Evolutionary conservation across 2,329 filamentous ascomycete species (phyloP), one percentile per base, ranked within the genome.

Genomic region (Torrubiellomyces zombiae): DNA sequence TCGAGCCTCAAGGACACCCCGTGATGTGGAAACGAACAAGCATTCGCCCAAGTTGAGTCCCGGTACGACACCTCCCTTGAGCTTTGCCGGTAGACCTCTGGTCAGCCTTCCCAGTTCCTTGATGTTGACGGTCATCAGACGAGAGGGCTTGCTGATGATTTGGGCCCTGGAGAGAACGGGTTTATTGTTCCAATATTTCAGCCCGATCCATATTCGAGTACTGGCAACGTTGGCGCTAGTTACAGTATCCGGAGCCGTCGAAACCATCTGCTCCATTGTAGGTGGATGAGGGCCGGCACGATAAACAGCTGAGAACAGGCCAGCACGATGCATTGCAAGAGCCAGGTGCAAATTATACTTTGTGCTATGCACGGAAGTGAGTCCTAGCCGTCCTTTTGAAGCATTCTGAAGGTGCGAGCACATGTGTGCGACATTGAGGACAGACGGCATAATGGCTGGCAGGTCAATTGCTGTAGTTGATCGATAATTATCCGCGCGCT

Each of bases 351-450:
- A 71, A 58, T 89, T 83, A 47, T 83, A 70, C 38, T 85, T 85
- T 24, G 70, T 75, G 56, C 76, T 75, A 22, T 75, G 72, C 34
- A 93, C 66, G 6, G 81, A 91, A 16, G 85, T 93, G 25, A 92
- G 61, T 37, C 76, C 79, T 1, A 94, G 70, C 2, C 76, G 73
- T n/a, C 79, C 81, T 42, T 73, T 73, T 28, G 77, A 77, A 37
- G 79, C 80, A 60, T 94, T 94, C 51, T 89, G 80, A 29, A 94
- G 64, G 58, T 93, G 83, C 37, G 82, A 83, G 63, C 80, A 91
- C 55, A 85, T 71, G 59, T 86, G 60, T 40, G 71, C 65, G 35
- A 92, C 66, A 52, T 75, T 70, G 45, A 67, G 60, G 53, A 93
- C 66, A 41, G 50, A 54, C 5, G 50, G 48, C 50, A 54, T 53